These are phyloP conservation scores for Helicocarpus griseus DNA, from an alignment of 2,329 filamentous ascomycete genomes.

Conservation along the genomic window DNA sequence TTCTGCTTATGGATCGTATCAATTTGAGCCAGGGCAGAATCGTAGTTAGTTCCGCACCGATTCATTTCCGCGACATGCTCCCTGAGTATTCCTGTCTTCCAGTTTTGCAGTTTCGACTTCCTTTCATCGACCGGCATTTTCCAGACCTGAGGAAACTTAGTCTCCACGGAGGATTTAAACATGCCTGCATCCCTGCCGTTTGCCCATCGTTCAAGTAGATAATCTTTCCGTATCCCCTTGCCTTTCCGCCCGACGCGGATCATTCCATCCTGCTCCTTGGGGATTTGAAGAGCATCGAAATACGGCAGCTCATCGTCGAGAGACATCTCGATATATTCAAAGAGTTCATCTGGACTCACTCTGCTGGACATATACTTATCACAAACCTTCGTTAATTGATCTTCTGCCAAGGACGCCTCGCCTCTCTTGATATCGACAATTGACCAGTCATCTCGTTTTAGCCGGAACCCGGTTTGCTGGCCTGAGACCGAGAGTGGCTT, in stretches of 20 bases:
- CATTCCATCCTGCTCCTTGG: conserved; percentile 39
- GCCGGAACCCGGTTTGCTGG: conserved; percentile 27
- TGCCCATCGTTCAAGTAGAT: conserved; percentile 49
- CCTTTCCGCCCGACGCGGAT: conserved; percentile 36
- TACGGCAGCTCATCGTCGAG: conserved; percentile 41
- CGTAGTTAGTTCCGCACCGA: conserved; percentile 8
- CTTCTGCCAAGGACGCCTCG: conserved; percentile 24
- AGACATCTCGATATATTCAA: conserved; percentile 45
- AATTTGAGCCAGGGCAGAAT: conserved; percentile 7
- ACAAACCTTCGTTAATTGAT: conserved; percentile 11
- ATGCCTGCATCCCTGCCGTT: conserved; percentile 37
- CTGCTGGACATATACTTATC: conserved; percentile 15
- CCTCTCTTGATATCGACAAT: conserved; percentile 36
- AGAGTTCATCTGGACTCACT: conserved; percentile 17
- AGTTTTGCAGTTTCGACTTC: conserved; percentile 26
- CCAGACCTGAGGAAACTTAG: conserved; percentile 42
- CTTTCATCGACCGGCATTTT: conserved; percentile 34
- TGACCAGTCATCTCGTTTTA: conserved; percentile 25
- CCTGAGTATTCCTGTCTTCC: conserved; percentile 38
- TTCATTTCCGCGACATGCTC: conserved; percentile 36
- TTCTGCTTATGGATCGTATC: conserved; percentile 18
- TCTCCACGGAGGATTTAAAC: conserved; percentile 25
- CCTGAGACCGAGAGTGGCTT: conserved; percentile 38
- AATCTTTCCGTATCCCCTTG: conserved; percentile 34
- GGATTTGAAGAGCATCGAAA: conserved; percentile 48